A percentile compares a stretch with the other conserved stretches of the same genome.
phyloP scores from a whole-genome alignment of 495 filamentous ascomycete genomes.

The Annulohypoxylon bovei region DNA sequence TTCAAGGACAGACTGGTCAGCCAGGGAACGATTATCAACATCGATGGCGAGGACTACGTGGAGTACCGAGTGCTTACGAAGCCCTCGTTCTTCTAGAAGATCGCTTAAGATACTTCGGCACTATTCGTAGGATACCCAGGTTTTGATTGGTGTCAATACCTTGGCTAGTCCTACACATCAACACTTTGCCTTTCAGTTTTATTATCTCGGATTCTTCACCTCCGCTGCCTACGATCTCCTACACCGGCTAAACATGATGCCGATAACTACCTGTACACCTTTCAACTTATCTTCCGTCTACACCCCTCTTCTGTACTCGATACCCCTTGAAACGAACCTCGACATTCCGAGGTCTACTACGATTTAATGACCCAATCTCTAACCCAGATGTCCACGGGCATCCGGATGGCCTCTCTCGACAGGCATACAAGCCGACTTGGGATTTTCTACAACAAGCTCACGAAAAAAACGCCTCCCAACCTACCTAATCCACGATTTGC shows the following conservation, averaged over 20 bases:
- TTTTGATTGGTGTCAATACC: neutral
- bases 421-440: neutral
- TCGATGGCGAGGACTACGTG: conserved; percentile 68
- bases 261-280: neutral
- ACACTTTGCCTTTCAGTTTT: neutral
- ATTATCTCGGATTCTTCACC: neutral
- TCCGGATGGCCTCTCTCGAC: neutral
- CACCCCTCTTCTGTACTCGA: neutral
- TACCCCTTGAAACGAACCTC: neutral
- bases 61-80: conserved; percentile 66
- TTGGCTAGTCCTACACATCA: neutral
- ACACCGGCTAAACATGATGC: neutral
- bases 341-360: neutral
- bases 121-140: neutral
- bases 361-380: neutral
- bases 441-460: neutral
- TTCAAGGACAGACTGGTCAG: conserved; percentile 64
- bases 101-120: too few relatives aligned
- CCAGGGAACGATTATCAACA: conserved; percentile 61
- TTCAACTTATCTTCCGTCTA: neutral
- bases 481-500: neutral
- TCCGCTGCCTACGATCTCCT: neutral
- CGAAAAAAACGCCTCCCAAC: neutral
- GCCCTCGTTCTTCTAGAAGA: conserved; percentile 57
- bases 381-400: neutral